Evolutionary conservation across 2,329 filamentous ascomycete species (phyloP).

Genomic region (Colletotrichum chrysophilum): DNA sequence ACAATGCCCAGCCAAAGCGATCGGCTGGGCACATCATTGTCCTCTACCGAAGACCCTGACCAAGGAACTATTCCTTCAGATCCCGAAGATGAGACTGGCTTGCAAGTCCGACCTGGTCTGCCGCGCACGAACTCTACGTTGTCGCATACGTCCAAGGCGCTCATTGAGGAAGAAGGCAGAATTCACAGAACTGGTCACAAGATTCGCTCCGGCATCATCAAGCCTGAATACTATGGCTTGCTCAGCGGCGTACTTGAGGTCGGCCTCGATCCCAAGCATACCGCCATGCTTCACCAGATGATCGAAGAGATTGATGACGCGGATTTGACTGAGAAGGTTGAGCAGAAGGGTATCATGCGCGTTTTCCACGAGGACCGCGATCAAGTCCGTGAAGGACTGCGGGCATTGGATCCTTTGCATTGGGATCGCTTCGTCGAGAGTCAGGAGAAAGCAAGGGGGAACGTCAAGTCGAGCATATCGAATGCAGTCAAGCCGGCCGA

Average conservation of each 20-base stretch:
- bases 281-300: slow-evolving; percentile 62
- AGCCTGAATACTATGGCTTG: slow-evolving; percentile 55
- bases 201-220: slow-evolving; percentile 59
- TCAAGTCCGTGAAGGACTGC: slow-evolving; percentile 52
- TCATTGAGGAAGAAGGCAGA: slow-evolving; percentile 63
- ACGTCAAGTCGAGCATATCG: slow-evolving; percentile 44
- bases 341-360: slow-evolving; percentile 63
- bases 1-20: slow-evolving; percentile 29
- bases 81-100: slow-evolving; percentile 52
- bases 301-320: slow-evolving; percentile 68
- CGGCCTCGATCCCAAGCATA: slow-evolving; percentile 54
- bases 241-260: slow-evolving; percentile 56
- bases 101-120: slow-evolving; percentile 44
- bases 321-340: slow-evolving; percentile 56
- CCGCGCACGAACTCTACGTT: slow-evolving; percentile 60
- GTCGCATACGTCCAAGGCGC: slow-evolving; percentile 53
- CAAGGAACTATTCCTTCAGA: slow-evolving; percentile 46
- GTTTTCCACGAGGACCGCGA: slow-evolving; percentile 66
- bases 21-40: slow-evolving; percentile 31
- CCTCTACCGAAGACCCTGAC: slow-evolving; percentile 40
- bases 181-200: slow-evolving; percentile 61
- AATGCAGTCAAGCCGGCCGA: slow-evolving; percentile 32
- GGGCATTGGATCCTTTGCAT: slow-evolving; percentile 69
- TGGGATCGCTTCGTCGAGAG: slow-evolving; percentile 68
- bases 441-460: slow-evolving; percentile 63